A percentile compares a stretch with the other conserved stretches of the same genome.
Conservation (phyloP, 371 early-diverging fungal species). For the Mucor indicus region DNA sequence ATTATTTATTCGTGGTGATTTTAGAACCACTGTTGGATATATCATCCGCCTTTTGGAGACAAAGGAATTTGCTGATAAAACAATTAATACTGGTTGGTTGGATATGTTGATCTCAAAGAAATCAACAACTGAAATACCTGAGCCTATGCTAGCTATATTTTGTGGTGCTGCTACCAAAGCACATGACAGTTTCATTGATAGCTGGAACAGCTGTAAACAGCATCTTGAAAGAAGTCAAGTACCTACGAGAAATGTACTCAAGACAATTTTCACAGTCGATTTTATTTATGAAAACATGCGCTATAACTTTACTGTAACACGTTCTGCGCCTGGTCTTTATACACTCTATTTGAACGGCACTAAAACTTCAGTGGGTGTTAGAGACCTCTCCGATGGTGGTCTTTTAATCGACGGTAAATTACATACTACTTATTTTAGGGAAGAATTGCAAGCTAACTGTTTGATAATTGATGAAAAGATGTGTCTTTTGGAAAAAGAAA, state of each 20-base stretch:
- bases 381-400: slow-evolving; percentile 89
- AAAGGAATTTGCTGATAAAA: slow-evolving; percentile 84
- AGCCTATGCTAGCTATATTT: slow-evolving; percentile 83
- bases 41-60: slow-evolving; percentile 92
- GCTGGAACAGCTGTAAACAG: slow-evolving; percentile 70
- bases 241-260: slow-evolving; percentile 72
- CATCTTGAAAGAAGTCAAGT: slow-evolving; percentile 90
- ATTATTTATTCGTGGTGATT: slow-evolving; percentile 96
- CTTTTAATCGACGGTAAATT: slow-evolving; percentile 86
- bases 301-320: slow-evolving; percentile 82
- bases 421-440: slow-evolving; percentile 88
- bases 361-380: slow-evolving; percentile 77
- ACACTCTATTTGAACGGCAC: slow-evolving; percentile 81
- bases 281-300: slow-evolving; percentile 89
- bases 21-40: slow-evolving; percentile 97
- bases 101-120: slow-evolving; percentile 90
- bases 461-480: slow-evolving; percentile 92
- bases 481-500: slow-evolving; percentile 91
- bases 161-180: slow-evolving; percentile 93
- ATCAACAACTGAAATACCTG: slow-evolving; percentile 89
- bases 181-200: slow-evolving; percentile 58
- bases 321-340: slow-evolving; percentile 80
- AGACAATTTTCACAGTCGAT: slow-evolving; percentile 76
- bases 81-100: slow-evolving; percentile 95
- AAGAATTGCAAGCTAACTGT: slow-evolving; percentile 87